Base-by-base conservation (phyloP, 371 early-diverging fungal species). In the Lichtheimia ornata region DNA sequence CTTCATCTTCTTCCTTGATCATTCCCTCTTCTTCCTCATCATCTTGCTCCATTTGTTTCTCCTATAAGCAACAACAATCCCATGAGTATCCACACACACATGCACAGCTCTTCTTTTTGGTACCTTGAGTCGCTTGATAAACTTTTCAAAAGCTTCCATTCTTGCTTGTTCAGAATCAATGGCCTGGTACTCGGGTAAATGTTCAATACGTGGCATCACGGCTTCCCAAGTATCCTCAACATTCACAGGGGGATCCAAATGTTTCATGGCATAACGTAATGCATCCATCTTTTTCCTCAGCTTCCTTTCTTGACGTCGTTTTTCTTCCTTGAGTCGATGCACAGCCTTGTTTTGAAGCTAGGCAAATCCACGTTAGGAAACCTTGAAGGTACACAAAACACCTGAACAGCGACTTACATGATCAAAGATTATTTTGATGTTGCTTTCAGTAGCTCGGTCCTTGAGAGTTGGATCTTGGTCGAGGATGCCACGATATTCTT, bases 61-160 rank as follows among this genome's bases (percentile, higher is more conserved):
- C 56, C 60, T 59, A 65, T 14, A 49, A 47, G 15, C 12, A 45
- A 45, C 5, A 11, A 17, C 0, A 25, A 30, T 45, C 22, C 42
- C 44, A 14, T n/a, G 44, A n/a, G n/a, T 40, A 45, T 28, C 17
- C 18, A 3, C 49, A 17, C 9, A 30, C 2, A 58, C 22, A 14
- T 45, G 18, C 2, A 2, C 44, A 20, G 20, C 2, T 44, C 2
- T 44, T 24, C 12, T 0, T 28, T n/a, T 24, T 45, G 0, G 22
- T 79, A 87, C 94, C 74, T 84, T 85, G 18, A 89, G 69, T 7
- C 92, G 76, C 44, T 79, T 78, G 41, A 93, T 71, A 41, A 79
- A 88, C 63, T 86, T 86, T 24, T 92, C 88, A 74, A 94, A 96
- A 7, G 86, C 86, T 66, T 88, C 87, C 47, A 82, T 76, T n/a